Base-by-base conservation (phyloP, 805 yeast species). In the Lipomyces sp. region DNA sequence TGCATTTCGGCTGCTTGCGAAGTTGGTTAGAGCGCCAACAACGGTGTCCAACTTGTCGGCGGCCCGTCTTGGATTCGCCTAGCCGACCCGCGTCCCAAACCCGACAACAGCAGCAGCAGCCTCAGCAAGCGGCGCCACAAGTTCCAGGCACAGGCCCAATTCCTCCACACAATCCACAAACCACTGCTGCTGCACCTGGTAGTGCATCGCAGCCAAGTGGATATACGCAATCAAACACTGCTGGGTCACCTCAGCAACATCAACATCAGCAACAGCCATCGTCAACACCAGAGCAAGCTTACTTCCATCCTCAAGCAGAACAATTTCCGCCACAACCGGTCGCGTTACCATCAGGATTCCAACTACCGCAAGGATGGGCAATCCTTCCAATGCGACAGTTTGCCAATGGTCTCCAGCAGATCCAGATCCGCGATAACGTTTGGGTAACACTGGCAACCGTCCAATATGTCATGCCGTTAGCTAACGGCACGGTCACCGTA, bases 21-120 rank as follows among this genome's bases (percentile, higher is more conserved):
- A 88, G 90, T 71, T 95, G 99, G 99, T 81, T 95, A 72, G 96
- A 90, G 74, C 84, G 97, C 70, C 91, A 97, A 0, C 94, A 89
- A 72, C 85, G 86, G n/a, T 95, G 99, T 79, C 99, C 99, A 1
- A 86, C 93, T 62, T 95, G 99, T 76, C 82, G 97, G 67, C 81
- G 88, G 37, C 85, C 86, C 10, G 96, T 92, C 1, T 83, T 86
- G 69, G 80, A 75, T 11, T 11, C 48, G 4, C 32, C 61, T 10
- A 42, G 32, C 11, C 53, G 11, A 13, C 34, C 34, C 29, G 15
- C 30, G 58, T 7, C 30, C 11, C 61, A n/a, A 15, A 37, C 37
- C 33, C 30, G 24, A 29, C 64, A 29, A 3, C 64, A n/a, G 33
- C 69, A 13, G 55, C 62, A 59, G 54, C 42, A 59, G 62, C 62